Base-by-base conservation (phyloP, 2,329 filamentous ascomycete genomes). In the Colletotrichum sp. region DNA sequence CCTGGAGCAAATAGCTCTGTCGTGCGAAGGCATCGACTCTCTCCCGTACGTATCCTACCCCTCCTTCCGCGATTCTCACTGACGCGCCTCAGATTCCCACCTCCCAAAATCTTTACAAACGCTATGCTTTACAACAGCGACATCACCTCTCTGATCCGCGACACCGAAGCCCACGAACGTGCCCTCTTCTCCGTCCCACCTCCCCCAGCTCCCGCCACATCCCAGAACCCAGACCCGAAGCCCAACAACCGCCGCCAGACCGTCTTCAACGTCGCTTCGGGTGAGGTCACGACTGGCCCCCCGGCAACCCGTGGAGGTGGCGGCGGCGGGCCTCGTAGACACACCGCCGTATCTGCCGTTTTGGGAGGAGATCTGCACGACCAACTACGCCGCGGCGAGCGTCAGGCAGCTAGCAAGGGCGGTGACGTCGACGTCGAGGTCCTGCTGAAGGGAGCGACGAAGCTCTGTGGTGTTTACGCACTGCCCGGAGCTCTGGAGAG, bases 91-190 rank as follows among this genome's bases (percentile, higher is more conserved):
- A 97, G 95, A 38, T 98, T 98, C 80, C 95, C 95, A 55, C 92
- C 92, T 3, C 95, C 96, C n/a, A 97, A 95, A 81, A 96, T 97
- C 81, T 99, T 98, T 86, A 97, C 96, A 79, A 98, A 98, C 83
- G 96, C 97, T 38, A 90, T 99, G 52, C 92, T 98, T 65, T 93
- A 94, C 72, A 93, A 93, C 79, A 93, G 96, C 84, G 97, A 99
- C 84, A 98, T 99, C 79, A 98, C 97, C 6, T 92, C 95, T 15
- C 88, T 99, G 64, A 98, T 99, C 81, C 94, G 97, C 76, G 97
- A 99, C 83, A 98, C 96, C 5, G 97, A 99, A 85, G 87, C 94
- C 26, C 96, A 98, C 86, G 97, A 99, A 84, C 94, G 96, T 81
- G 96, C 96, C 8, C 92, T 99, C 21, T 99, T 98, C 87, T 97